These are phyloP conservation scores for Trifolium dubium DNA, from an alignment of 306 rosid species.

Conservation along the genomic window DNA sequence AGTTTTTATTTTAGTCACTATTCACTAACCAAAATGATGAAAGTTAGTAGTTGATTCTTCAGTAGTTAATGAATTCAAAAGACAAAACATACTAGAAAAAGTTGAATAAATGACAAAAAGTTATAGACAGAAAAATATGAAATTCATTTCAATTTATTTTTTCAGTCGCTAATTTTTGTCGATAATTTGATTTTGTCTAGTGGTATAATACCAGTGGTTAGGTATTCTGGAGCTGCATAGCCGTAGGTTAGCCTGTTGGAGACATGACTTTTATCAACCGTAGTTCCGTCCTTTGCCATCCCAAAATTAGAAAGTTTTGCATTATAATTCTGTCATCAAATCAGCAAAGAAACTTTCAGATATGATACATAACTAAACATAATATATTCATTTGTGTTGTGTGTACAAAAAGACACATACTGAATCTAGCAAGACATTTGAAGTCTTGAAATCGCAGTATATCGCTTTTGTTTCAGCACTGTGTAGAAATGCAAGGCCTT, in stretches of 20 bases:
- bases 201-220: slow-evolving; percentile 53
- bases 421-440: slow-evolving; percentile 66
- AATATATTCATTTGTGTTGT: slow-evolving; percentile 5
- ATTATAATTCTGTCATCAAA: slow-evolving; percentile 53
- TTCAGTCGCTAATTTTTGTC: background rate
- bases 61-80: slow-evolving; percentile 4
- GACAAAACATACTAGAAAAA: background rate
- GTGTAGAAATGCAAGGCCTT: slow-evolving; percentile 76
- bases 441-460: slow-evolving; percentile 60
- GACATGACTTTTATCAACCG: slow-evolving; percentile 53
- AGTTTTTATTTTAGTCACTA: background rate
- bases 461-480: slow-evolving; percentile 56
- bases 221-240: slow-evolving; percentile 72
- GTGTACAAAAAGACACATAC: slow-evolving; percentile 46
- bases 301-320: slow-evolving; percentile 69
- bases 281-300: slow-evolving; percentile 58
- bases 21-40: slow-evolving; percentile 1
- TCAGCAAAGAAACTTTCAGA: slow-evolving; percentile 35
- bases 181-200: background rate
- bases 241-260: slow-evolving; percentile 58
- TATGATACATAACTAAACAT: background rate
- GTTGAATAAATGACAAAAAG: background rate
- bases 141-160: background rate
- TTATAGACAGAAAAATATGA: background rate
- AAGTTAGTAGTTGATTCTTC: background rate